Base-by-base conservation (phyloP, 306 rosid species). In the Crataegus laevigata region DNA sequence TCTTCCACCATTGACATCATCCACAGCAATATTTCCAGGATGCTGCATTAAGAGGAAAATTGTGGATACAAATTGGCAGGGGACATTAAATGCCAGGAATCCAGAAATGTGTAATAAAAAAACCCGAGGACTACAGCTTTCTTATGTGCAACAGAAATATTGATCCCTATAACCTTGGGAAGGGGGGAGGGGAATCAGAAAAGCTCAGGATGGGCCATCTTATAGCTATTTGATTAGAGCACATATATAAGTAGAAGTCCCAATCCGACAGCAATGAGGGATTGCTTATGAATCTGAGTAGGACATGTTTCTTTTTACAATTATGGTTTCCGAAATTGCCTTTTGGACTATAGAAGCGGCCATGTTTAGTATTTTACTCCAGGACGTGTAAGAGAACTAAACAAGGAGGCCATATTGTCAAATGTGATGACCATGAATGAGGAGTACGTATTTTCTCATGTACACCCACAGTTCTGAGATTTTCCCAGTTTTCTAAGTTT, bases 11-110 rank as follows among this genome's bases (percentile, higher is more conserved):
- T 96, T 92, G 74, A 96, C 88, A 85, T 96, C 99, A 85, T 96
- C 99, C 29, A 96, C 99, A 43, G 98, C 99, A 84, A 96, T 96
- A 78, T 96, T 96, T 82, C 98, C 98, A 50, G 99, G 99, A 79
- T 96, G 99, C 99, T 96, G 88, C 86, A 79, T 75, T 54, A 55
- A 84, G 69, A 68, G 77, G 24, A 64, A 50, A 28, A 52, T 19
- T 60, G 4, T 29, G 60, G 25, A 57, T 40, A 55, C 57, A 67
- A 67, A 58, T 19, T 21, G 68, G 29, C 11, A 21, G 36, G 18
- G 13, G 60, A 47, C 26, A 71, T 55, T 64, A 43, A 36, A 71
- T 43, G 69, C 52, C 29, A n/a, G 81, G 69, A 74, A 52, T 66
- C 78, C 71, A 29, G 40, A 15, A 69, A 62, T 59, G 22, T 58